These are phyloP conservation scores for Gracilaria domingensis DNA, from an alignment of 23 red algal genomes.

Conservation along the genomic window DNA sequence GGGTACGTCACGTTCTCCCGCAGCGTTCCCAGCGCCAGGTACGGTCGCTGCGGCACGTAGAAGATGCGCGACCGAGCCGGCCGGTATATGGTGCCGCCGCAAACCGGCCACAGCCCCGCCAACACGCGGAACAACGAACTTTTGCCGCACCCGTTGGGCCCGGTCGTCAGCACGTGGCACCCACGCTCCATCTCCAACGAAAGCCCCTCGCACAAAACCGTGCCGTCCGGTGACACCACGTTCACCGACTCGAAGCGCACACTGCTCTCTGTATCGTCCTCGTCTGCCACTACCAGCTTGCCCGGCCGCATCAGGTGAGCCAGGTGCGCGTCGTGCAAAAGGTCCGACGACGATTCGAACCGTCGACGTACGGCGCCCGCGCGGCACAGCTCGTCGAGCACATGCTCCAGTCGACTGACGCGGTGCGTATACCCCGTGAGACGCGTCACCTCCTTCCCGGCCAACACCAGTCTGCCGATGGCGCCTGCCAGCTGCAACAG, in stretches of 20 bases:
- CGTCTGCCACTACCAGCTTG: constrained; percentile 75
- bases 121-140: constrained; percentile 94
- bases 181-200: constrained; percentile 86
- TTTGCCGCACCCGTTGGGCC: constrained; percentile 96
- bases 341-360: constrained; percentile 70
- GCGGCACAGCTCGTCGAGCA: constrained; percentile 79
- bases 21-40: constrained; percentile 89
- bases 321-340: constrained; percentile 70
- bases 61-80: constrained; percentile 80
- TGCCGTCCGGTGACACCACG: constrained; percentile 91
- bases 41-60: constrained; percentile 96
- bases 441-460: constrained; percentile 89
- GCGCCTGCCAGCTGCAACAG: constrained; percentile 90
- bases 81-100: constrained; percentile 89
- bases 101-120: constrained; percentile 96
- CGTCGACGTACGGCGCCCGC: constrained; percentile 41
- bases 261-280: constrained; percentile 25
- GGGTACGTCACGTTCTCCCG: constrained; percentile 97
- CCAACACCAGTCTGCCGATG: constrained; percentile 93
- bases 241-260: constrained; percentile 89
- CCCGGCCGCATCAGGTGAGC: constrained; percentile 86
- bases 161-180: constrained; percentile 93
- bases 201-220: constrained; percentile 73
- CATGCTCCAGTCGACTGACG: constrained; percentile 82
- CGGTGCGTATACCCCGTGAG: constrained; percentile 89